Evolutionary conservation across 2,329 filamentous ascomycete genomes (phyloP).

Genomic region (Gaeumannomyces tritici): DNA sequence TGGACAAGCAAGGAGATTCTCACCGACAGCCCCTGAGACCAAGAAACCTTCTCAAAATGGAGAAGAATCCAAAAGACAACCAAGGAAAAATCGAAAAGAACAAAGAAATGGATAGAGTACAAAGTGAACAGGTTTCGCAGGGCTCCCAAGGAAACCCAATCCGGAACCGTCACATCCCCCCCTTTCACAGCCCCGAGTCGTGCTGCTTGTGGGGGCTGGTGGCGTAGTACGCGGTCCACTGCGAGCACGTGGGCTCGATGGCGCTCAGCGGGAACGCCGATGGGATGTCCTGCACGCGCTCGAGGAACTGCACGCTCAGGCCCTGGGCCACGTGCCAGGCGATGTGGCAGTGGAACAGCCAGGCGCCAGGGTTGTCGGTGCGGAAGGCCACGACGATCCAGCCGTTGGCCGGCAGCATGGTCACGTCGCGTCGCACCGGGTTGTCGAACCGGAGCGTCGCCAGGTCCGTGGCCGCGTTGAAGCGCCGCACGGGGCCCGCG

Average conservation of each 20-base stretch:
- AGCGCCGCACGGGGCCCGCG: slow-evolving; percentile 4
- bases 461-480: slow-evolving; percentile 11
- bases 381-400: slow-evolving; percentile 35
- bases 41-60: not conserved
- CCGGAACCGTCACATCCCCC: too few relatives aligned
- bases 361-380: slow-evolving; percentile 37
- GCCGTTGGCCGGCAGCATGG: slow-evolving; percentile 28
- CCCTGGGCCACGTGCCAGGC: slow-evolving; percentile 37
- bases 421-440: slow-evolving; percentile 33
- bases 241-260: slow-evolving; percentile 8
- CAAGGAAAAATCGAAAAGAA: not conserved
- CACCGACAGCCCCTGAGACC: not conserved
- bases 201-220: slow-evolving; percentile 5
- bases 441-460: slow-evolving; percentile 22
- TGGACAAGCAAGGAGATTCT: not conserved
- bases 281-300: slow-evolving; percentile 10
- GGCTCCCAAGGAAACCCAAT: too few relatives aligned
- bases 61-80: not conserved
- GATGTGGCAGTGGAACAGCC: slow-evolving; percentile 37
- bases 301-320: slow-evolving; percentile 40
- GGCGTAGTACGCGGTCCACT: slow-evolving; percentile 10
- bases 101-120: not conserved
- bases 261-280: not conserved
- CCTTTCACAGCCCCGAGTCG: slow-evolving; percentile 8
- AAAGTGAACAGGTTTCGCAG: too few relatives aligned